phyloP scores from a whole-genome alignment of 768 basidiomycete genomes.

The Rhodosporidiobolus sp. region DNA sequence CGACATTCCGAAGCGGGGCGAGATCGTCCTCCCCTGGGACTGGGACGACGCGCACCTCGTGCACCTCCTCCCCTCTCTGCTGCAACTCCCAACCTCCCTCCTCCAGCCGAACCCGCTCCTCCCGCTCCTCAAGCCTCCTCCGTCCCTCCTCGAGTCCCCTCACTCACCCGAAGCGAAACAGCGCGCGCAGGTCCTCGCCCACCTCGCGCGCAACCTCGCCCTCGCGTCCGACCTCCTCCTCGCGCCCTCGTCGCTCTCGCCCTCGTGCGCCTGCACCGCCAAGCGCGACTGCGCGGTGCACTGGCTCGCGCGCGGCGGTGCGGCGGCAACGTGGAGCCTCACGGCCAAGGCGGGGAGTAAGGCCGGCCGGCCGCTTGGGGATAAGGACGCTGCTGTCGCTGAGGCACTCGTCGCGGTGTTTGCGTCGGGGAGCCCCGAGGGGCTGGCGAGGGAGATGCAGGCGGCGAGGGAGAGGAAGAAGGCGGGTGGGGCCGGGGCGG shows the following conservation, averaged over 20 bases:
- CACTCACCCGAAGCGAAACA: background rate
- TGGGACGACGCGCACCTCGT: conserved; percentile 88
- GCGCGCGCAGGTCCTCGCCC: conserved; percentile 7
- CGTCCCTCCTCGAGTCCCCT: background rate
- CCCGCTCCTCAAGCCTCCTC: background rate
- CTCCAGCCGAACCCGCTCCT: background rate
- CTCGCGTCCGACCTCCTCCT: conserved; percentile 22
- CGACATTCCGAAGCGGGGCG: conserved; percentile 73
- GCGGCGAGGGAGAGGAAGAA: background rate
- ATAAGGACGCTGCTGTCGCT: background rate
- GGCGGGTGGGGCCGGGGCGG: background rate
- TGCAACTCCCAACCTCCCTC: conserved; percentile 7
- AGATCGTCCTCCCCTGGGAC: conserved; percentile 88
- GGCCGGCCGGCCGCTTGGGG: background rate
- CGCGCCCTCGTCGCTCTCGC: conserved; percentile 1
- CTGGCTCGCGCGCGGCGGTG: conserved; percentile 27
- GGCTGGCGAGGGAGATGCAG: too few species aligned
- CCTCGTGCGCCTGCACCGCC: conserved; percentile 32
- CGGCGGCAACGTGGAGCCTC: background rate
- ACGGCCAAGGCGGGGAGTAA: background rate
- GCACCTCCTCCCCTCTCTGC: conserved; percentile 31
- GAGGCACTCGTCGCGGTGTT: background rate
- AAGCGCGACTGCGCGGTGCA: conserved; percentile 35
- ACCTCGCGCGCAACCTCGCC: conserved; percentile 18
- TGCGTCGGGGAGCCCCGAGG: background rate